Conservation (phyloP, 1,284 basidiomycete species). For the Malassezia vespertilionis region DNA sequence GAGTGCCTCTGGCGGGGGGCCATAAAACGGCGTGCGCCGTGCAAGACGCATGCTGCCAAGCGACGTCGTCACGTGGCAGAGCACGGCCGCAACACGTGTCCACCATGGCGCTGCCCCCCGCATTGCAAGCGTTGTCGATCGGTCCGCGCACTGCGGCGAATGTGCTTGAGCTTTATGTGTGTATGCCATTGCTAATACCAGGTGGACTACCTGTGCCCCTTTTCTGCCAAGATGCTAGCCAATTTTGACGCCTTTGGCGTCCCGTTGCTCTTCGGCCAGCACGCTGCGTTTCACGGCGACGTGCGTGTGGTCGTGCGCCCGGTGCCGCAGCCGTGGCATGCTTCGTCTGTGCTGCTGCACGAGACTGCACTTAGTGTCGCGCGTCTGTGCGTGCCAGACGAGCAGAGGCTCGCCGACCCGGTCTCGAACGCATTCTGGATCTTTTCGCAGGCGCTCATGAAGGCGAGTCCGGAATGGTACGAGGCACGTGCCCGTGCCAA, state of each 20-base stretch:
- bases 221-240: constrained; percentile 50
- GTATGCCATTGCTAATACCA: neutral
- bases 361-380: constrained; percentile 67
- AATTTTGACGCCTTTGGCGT: constrained; percentile 48
- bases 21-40: constrained; percentile 17
- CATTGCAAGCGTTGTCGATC: constrained; percentile 62
- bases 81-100: neutral
- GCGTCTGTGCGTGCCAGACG: constrained; percentile 51
- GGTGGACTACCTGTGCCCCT: constrained; percentile 60
- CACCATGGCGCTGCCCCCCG: constrained; percentile 70
- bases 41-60: constrained; percentile 10
- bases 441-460: constrained; percentile 58
- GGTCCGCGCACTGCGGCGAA: constrained; percentile 62
- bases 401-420: constrained; percentile 10
- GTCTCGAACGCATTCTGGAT: constrained; percentile 29
- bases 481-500: constrained; percentile 63
- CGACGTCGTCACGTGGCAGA: constrained; percentile 7
- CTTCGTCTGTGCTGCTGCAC: constrained; percentile 59
- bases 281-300: constrained; percentile 57
- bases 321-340: constrained; percentile 60
- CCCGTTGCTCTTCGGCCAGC: constrained; percentile 37
- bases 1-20: constrained; percentile 2
- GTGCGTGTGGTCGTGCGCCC: constrained; percentile 67
- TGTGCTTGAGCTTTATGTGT: constrained; percentile 66
- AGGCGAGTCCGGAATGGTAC: constrained; percentile 63